Evolutionary conservation across 179 eudicot genomes (phyloP), one percentile per base, ranked within the genome.

Genomic region (Beta corolliflora): DNA sequence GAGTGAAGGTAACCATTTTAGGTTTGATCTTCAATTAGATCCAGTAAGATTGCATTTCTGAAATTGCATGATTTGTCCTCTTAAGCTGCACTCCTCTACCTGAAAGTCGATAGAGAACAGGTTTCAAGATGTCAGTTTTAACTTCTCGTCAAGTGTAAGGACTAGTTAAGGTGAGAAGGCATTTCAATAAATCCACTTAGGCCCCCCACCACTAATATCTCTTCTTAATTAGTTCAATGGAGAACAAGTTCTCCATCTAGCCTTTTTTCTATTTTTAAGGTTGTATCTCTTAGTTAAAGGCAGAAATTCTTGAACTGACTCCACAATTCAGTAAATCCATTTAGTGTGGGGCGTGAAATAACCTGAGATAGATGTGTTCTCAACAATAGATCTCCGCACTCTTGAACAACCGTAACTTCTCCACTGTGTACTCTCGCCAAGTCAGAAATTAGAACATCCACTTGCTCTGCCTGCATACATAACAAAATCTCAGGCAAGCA

Each of bases 381-480:
- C 4, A 77, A 81, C 77, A 93, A 66, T n/a, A 93, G 75, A 84
- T 89, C 88, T 55, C 95, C 92, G 76, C 93, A 93, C 75, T 94
- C 95, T 77, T 89, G 92, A 72, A 88, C 77, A 31, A 86, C 84
- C 45, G 87, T 85, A 77, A 85, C 87, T 84, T 93, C 95, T 80
- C 90, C 90, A 69, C 89, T 81, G 79, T 75, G 83, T 71, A 88
- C 88, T 73, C 89, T 89, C 15, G 93, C 94, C 81, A 94, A 80
- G 77, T 91, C 88, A 55, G 92, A 88, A 54, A 84, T 74, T 77
- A 85, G 82, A 46, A 66, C 60, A 45, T 90, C 93, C 83, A 90
- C 79, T 87, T 88, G 88, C 87, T 90, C 94, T 23, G 95, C 94
- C 98, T 94, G 93, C 85, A 84, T 52, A 73, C 5, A 55, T 73